Conservation (phyloP, 2,329 filamentous ascomycete species). For the Rutstroemia sp. region DNA sequence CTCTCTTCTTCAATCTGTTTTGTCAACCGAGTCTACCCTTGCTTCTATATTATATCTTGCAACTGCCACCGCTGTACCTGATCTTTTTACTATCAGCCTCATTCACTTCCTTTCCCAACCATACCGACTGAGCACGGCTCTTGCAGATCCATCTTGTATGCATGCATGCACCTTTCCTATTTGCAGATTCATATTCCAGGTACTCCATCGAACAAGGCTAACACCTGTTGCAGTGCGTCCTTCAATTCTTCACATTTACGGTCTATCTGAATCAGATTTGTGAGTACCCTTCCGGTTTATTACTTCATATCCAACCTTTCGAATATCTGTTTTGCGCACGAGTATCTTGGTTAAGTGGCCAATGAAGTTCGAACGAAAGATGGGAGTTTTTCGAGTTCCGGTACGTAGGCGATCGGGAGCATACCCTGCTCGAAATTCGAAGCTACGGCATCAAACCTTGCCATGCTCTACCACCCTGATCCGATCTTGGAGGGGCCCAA, state of each 20-base stretch:
- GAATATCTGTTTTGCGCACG: not conserved
- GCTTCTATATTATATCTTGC: conserved; percentile 25
- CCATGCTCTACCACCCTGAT: conserved; percentile 6
- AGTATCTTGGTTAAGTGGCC: not conserved
- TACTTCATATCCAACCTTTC: not conserved
- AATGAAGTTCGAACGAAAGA: not conserved
- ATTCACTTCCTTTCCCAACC: not conserved
- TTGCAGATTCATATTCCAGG: not conserved
- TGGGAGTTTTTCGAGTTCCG: not conserved
- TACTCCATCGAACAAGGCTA: not conserved
- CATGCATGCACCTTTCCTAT: not conserved
- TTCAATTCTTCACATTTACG: too few species aligned
- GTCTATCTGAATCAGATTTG: not conserved
- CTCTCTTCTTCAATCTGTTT: conserved; percentile 14
- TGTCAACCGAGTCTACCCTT: conserved; percentile 26
- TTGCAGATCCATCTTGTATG: not conserved
- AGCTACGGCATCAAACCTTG: conserved; percentile 14
- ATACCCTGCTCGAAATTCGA: conserved; percentile 10
- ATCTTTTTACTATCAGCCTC: conserved; percentile 4
- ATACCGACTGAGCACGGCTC: not conserved
- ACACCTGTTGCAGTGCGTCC: not conserved
- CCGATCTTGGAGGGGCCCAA: conserved; percentile 1
- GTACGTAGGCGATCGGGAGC: not conserved
- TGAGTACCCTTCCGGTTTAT: not conserved
- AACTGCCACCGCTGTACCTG: conserved; percentile 17